Percentiles rank a stretch among this genome's conserved stretches.
These are phyloP conservation scores for Plenodomus biglobosus DNA, from an alignment of 2,329 filamentous ascomycete genomes.

Conservation along the genomic window DNA sequence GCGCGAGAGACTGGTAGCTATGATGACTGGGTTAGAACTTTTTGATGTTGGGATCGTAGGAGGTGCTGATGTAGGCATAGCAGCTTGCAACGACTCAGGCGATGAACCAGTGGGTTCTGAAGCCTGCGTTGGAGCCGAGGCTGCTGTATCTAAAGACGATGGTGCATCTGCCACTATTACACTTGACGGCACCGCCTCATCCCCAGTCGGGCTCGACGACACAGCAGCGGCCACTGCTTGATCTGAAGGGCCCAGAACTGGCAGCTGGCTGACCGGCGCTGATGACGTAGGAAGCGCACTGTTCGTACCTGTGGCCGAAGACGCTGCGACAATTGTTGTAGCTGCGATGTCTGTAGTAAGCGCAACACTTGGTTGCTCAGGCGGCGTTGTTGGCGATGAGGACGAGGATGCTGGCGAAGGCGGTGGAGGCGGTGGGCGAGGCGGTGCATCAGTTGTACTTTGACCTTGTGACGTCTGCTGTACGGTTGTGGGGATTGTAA, in stretches of 20 bases:
- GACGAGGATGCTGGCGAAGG: conserved; percentile 16
- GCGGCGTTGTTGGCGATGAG: conserved; percentile 17
- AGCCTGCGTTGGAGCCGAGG: conserved; percentile 1
- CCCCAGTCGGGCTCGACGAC: conserved; percentile 9
- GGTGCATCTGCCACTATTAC: conserved; percentile 23
- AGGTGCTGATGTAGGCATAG: conserved; percentile 12
- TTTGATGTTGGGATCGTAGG: conserved; percentile 22
- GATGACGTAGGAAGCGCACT: conserved; percentile 32
- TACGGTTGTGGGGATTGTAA: conserved; percentile 21
- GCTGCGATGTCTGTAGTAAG: conserved; percentile 21
- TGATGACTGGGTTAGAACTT: conserved; percentile 35
- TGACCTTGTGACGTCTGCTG: conserved; percentile 23
- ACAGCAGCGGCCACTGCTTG: conserved; percentile 9
- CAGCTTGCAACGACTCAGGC: conserved; percentile 13
- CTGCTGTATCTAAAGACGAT: conserved; percentile 20
- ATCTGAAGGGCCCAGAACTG: conserved; percentile 21
- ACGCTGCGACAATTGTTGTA: conserved; percentile 27
- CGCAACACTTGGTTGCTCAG: conserved; percentile 16
- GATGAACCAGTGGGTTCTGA: conserved; percentile 10
- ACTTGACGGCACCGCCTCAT: conserved; percentile 13
- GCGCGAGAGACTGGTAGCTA: conserved; percentile 28
- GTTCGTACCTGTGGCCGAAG: conserved; percentile 41
- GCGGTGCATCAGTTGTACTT: conserved; percentile 17
- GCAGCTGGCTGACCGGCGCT: conserved; percentile 22
- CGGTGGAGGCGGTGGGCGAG: conserved; percentile 16